Base-by-base conservation (phyloP, 2,329 filamentous ascomycete species). In the Triangularia setosa region DNA sequence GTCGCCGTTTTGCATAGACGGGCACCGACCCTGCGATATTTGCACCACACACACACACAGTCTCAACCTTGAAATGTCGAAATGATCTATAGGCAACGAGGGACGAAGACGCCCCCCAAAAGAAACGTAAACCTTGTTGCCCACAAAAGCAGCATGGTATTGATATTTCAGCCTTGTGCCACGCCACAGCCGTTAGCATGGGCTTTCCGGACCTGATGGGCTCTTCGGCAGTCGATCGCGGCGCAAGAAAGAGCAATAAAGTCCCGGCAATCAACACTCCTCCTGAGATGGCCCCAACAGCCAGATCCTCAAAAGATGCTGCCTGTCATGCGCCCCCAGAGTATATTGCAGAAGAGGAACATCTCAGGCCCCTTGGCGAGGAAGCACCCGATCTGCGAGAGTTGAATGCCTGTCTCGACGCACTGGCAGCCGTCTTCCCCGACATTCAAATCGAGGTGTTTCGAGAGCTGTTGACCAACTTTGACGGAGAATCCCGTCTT, bases 371-470 rank as follows among this genome's bases (percentile, higher is more conserved):
- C 54, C 68, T 80, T 24, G 75, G 76, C 7, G 77, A 79, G 68
- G 85, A 88, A 65, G 79, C 83, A 35, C 83, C 85, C 44, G 84
- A 92, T 70, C 81, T 93, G 24, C 81, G 84, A 69, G 85, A 89
- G 64, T 82, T 94, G 58, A 94, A 94, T 77, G 80, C 81, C 59
- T 84, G 87, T 70, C 85, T 95, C 67, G 84, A 85, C 65, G 86
- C 83, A 12, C 83, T 95, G 53, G 85, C 87, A 23, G 86, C 86
- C 57, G 83, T 93, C 8, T 95, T 95, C 69, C 91, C 91, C 27
- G 87, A 93, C 75, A 81, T 93, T n/a, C 89, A 92, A 75, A 82
- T 91, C 65, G 90, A 93, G 69, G 91, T 93, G 18, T 92, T 95
- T 73, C 86, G 91, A 54, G 91, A 94, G 79, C 90, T 95, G 84